Conservation (phyloP, 306 rosid species). For the Cicer arietinum region DNA sequence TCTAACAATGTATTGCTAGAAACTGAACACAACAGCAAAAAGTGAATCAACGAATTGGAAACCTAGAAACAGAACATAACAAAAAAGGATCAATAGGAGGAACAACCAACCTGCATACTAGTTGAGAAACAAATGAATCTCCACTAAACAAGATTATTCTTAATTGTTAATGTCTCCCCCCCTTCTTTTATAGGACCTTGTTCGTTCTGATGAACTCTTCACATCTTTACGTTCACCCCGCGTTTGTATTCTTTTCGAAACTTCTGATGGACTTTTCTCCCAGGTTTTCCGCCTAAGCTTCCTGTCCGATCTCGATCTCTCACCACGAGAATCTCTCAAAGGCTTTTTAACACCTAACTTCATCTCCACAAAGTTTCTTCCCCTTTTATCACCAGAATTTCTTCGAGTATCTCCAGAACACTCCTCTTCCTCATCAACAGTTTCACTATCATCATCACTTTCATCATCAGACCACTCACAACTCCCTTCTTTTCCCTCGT, state of each 20-base stretch:
- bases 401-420: conserved; percentile 28
- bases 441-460: conserved; percentile 50
- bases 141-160: conserved; percentile 41
- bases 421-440: conserved; percentile 43
- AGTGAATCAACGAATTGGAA: not conserved
- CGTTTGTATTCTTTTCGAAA: conserved; percentile 38
- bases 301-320: conserved; percentile 42
- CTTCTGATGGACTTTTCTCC: conserved; percentile 27
- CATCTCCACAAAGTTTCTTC: conserved; percentile 38
- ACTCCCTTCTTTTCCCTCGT: conserved; percentile 35
- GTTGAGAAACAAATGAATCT: conserved; percentile 32
- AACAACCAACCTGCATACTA: conserved; percentile 41
- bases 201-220: conserved; percentile 29
- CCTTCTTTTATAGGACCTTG: conserved; percentile 43
- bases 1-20: not conserved
- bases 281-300: conserved; percentile 25
- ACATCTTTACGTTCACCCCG: conserved; percentile 33
- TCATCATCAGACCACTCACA: conserved; percentile 49
- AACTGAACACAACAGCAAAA: conserved; percentile 8
- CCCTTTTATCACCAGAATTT: conserved; percentile 33
- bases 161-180: conserved; percentile 37
- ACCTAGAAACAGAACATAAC: conserved; percentile 29
- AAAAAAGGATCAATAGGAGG: conserved; percentile 29
- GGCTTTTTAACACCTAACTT: conserved; percentile 33
- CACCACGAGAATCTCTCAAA: conserved; percentile 44